Conservation (phyloP, 352 stramenopile species). For the Globisporangium rhizosaccharum region DNA sequence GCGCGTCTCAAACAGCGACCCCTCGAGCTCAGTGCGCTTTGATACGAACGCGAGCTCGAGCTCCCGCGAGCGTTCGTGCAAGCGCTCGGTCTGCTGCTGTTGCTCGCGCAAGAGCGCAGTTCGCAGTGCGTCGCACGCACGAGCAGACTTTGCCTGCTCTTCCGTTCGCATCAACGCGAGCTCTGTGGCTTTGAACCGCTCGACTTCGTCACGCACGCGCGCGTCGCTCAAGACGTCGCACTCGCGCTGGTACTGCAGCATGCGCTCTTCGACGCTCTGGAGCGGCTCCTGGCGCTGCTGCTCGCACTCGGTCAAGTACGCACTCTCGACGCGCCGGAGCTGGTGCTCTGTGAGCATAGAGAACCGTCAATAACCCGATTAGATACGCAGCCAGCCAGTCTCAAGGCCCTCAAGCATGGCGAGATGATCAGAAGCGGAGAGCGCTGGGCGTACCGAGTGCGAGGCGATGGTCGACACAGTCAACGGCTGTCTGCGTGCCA, state of each 20-base stretch:
- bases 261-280: conserved; percentile 50
- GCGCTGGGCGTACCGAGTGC: conserved; percentile 25
- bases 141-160: conserved; percentile 47
- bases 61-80: conserved; percentile 54
- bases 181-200: conserved; percentile 47
- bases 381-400: neutral
- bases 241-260: conserved; percentile 63
- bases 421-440: neutral
- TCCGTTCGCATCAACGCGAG: conserved; percentile 51
- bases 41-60: conserved; percentile 53
- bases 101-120: conserved; percentile 44
- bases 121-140: conserved; percentile 41
- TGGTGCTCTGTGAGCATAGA: conserved; percentile 39
- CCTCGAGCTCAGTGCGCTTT: conserved; percentile 48
- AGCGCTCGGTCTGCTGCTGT: conserved; percentile 28
- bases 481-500: conserved; percentile 50
- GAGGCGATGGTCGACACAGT: conserved; percentile 63
- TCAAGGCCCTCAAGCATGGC: too few species aligned
- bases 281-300: conserved; percentile 27
- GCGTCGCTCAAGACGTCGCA: conserved; percentile 57
- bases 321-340: conserved; percentile 55
- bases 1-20: conserved; percentile 54
- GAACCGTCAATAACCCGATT: neutral
- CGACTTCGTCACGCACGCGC: conserved; percentile 45
- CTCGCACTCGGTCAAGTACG: conserved; percentile 41